phyloP scores from a whole-genome alignment of 148 eudicot genomes.

The Chenopodium berlandieri region DNA sequence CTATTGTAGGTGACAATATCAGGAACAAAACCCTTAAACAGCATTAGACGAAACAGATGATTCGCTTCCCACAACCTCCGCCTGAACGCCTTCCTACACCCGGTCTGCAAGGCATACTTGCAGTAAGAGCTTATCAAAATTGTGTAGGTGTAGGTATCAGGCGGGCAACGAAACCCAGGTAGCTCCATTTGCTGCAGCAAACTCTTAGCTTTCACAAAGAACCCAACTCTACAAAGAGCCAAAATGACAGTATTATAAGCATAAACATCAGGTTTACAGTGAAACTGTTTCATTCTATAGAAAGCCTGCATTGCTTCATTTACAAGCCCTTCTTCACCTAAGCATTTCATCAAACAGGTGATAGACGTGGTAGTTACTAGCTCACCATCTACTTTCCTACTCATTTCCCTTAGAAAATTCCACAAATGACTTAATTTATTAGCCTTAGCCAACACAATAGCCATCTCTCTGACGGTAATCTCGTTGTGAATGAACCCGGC shows the following conservation, averaged over 20 bases:
- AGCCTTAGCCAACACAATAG: slow-evolving; percentile 60
- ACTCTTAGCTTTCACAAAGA: slow-evolving; percentile 63
- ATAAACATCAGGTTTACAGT: slow-evolving; percentile 75
- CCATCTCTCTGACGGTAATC: slow-evolving; percentile 72
- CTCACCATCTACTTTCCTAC: slow-evolving; percentile 30
- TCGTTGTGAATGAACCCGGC: slow-evolving; percentile 62
- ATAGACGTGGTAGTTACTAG: slow-evolving; percentile 58
- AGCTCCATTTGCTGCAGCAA: slow-evolving; percentile 79
- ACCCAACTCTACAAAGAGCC: slow-evolving; percentile 74
- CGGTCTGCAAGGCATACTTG: slow-evolving; percentile 60
- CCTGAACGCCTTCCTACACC: slow-evolving; percentile 71
- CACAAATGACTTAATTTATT: slow-evolving; percentile 51
- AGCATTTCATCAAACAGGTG: slow-evolving; percentile 80
- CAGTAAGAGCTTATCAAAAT: slow-evolving; percentile 77
- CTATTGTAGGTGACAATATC: slow-evolving; percentile 89
- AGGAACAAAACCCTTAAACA: slow-evolving; percentile 78
- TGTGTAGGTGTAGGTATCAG: slow-evolving; percentile 74
- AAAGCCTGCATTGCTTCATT: slow-evolving; percentile 66
- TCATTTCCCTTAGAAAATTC: slow-evolving; percentile 64
- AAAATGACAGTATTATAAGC: slow-evolving; percentile 67
- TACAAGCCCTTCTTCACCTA: slow-evolving; percentile 77
- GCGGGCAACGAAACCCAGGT: slow-evolving; percentile 77
- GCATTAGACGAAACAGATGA: slow-evolving; percentile 69
- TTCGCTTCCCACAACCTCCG: slow-evolving; percentile 90
- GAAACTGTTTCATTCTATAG: slow-evolving; percentile 74